Evolutionary conservation across 805 yeast species (phyloP), one percentile per base, ranked within the genome.

Genomic region (Kazachstania africana): DNA sequence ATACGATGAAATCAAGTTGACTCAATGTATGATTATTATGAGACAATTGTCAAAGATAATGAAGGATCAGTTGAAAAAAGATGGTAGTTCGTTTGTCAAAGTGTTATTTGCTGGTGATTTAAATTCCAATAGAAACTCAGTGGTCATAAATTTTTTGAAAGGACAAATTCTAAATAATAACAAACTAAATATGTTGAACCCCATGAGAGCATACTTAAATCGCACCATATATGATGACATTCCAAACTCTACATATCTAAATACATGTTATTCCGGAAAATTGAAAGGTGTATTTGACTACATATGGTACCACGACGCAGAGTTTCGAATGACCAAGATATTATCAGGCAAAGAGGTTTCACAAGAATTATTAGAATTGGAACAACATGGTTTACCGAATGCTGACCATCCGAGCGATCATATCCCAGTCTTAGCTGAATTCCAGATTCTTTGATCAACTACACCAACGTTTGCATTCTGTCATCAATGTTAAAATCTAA

Each of bases 341-440:
- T 50, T 74, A n/a, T 68, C 74, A n/a, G 75, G 72, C 12, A 36
- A 37, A 16, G 59, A 50, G 29, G 51, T 54, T 1, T 42, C 55
- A 2, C 29, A 42, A 30, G 59, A 54, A 31, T 33, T 54, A 18
- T 27, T 31, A 6, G 17, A 17, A 2, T 24, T 33, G 6, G 34
- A 44, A 10, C 50, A 53, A 31, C 37, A 39, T 26, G 71, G 78
- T 0, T 60, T 73, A 30, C 82, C 81, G 1, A 74, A 75, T 38
- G 55, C 49, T 26, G 65, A 65, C 13, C 75, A 69, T 39, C 81
- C 82, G 4, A 74, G 75, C 32, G 77, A 72, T 35, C 69, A 63
- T 38, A 63, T 63, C 6, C 69, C 69, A 9, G 43, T 64, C 17
- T 51, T 60, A 6, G 48, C 60, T 33, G 57, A 62, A 43, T 36